These are phyloP conservation scores for Linanthus parryae DNA, from an alignment of 148 eudicot species.

Conservation along the genomic window DNA sequence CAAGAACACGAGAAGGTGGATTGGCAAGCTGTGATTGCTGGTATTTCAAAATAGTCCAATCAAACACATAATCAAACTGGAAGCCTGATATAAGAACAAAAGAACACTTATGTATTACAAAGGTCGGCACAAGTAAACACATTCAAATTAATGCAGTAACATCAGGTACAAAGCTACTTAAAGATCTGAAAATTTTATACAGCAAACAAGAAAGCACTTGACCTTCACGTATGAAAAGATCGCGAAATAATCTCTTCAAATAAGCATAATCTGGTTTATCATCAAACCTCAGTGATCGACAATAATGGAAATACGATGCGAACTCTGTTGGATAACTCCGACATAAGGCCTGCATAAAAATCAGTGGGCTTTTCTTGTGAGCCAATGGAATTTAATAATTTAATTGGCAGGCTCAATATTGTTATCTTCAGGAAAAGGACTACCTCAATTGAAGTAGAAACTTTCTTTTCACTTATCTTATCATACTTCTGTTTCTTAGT, in stretches of 20 bases:
- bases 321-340: slow-evolving; percentile 88
- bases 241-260: slow-evolving; percentile 81
- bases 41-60: slow-evolving; percentile 53
- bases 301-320: slow-evolving; percentile 87
- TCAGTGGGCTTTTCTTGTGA: no score
- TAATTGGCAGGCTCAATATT: no score
- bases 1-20: slow-evolving; percentile 75
- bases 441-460: slow-evolving; percentile 83
- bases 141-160: not conserved
- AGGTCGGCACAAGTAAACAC: not conserved
- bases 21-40: slow-evolving; percentile 64
- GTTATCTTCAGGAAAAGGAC: not conserved
- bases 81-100: slow-evolving; percentile 45
- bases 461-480: slow-evolving; percentile 86
- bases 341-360: slow-evolving; percentile 85
- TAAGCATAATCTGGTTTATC: slow-evolving; percentile 93
- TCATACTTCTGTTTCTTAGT: slow-evolving; percentile 87
- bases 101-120: not conserved
- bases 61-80: slow-evolving; percentile 57
- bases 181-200: not conserved
- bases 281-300: slow-evolving; percentile 84
- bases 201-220: slow-evolving; percentile 1
- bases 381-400: no score
- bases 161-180: no score
- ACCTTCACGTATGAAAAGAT: slow-evolving; percentile 91